Base-by-base conservation (phyloP, 768 basidiomycete species). In the Rickenella mellea region DNA sequence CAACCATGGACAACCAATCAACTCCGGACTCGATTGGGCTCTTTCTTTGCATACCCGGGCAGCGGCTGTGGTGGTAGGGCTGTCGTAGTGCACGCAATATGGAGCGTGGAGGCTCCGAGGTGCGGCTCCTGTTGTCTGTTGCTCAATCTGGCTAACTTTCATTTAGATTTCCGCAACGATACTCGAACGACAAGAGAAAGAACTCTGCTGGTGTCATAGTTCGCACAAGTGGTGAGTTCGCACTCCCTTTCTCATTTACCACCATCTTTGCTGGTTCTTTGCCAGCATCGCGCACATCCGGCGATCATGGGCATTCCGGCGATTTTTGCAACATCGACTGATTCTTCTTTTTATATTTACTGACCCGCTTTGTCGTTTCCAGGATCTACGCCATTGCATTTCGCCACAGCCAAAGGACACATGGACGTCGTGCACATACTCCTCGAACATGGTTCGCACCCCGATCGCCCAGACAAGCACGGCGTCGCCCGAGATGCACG, bases 71-170 rank as follows among this genome's bases (percentile, higher is more conserved):
- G 89, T 19, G 96, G 96, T 1, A 87, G 78, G 55, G 87, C 85
- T 43, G 74, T 80, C 44, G 86, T 97, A 32, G 91, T 98, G 29
- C 76, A 78, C 53, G 47, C 69, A 80, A 44, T 94, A 96, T 17
- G 96, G 94, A n/a, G 96, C 57, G 94, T 97, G 24, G 97, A 98
- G 62, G 92, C 92, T 4, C 83, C 90, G 41, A 79, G 93, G 86
- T 87, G 41, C 46, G 74, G 59, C 12, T 40, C 30, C 40, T 14
- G 35, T 42, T 43, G n/a, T 46, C 37, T 36, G 33, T 24, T 15
- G 35, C 11, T 40, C 15, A 31, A 25, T 22, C 38, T 29, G 2
- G 6, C 40, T n/a, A n/a, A n/a, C n/a, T n/a, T n/a, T n/a, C n/a
- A n/a, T n/a, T n/a, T 46, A 86, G 86, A 54, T 68, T 85, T 25